A percentile compares a stretch with the other conserved stretches of the same genome.
phyloP scores from a whole-genome alignment of 2,329 filamentous ascomycete genomes.

The Clarireedia sp. region DNA sequence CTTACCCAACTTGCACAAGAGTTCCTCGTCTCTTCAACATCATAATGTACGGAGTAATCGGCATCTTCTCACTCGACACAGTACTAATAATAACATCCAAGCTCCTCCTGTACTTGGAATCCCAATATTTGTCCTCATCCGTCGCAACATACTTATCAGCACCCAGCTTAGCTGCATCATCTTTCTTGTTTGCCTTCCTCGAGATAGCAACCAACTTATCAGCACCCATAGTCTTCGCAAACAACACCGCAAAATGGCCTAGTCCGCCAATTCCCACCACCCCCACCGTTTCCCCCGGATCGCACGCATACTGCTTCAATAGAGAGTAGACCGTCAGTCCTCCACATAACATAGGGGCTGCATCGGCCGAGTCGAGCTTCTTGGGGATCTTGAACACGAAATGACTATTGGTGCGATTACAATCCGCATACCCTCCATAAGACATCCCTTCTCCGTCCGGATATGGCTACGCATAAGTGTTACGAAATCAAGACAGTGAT shows the following conservation, averaged over 20 bases:
- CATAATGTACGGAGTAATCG: constrained; percentile 50
- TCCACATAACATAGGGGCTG: constrained; percentile 42
- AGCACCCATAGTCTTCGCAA: constrained; percentile 61
- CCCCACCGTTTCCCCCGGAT: constrained; percentile 62
- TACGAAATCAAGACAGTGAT: too few species aligned
- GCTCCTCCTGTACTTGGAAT: constrained; percentile 41
- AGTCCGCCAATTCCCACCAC: constrained; percentile 59
- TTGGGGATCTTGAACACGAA: too few species aligned
- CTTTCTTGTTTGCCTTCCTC: constrained; percentile 48
- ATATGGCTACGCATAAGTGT: too few species aligned
- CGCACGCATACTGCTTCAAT: constrained; percentile 52
- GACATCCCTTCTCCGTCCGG: too few species aligned
- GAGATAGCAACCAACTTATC: constrained; percentile 59
- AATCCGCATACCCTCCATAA: too few species aligned
- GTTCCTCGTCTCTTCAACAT: constrained; percentile 51
- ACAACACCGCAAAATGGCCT: constrained; percentile 66
- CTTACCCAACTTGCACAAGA: constrained; percentile 53
- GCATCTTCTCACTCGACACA: constrained; percentile 51
- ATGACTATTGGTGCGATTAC: too few species aligned
- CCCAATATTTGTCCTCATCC: constrained; percentile 49
- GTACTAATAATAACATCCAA: constrained; percentile 55
- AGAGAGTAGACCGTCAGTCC: constrained; percentile 69
- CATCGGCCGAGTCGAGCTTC: too few species aligned
- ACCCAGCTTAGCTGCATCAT: constrained; percentile 53
- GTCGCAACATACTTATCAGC: constrained; percentile 49